These are phyloP conservation scores for Chionographis japonica DNA, from an alignment of 106 monocot species.

Conservation along the genomic window DNA sequence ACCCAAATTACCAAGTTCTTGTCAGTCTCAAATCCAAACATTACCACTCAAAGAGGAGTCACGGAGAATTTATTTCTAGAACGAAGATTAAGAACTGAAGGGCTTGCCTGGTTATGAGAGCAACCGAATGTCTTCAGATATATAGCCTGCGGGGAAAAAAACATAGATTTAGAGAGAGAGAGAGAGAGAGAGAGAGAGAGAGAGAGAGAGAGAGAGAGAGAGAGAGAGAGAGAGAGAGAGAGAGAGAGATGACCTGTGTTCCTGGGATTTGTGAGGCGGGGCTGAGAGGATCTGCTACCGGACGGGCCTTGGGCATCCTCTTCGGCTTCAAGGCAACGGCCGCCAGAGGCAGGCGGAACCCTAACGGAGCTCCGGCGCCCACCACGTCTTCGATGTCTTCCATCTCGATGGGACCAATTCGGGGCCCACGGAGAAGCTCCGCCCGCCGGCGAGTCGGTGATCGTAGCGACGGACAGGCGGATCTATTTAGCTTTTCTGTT, in stretches of 20 bases:
- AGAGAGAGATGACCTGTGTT: conserved; percentile 54
- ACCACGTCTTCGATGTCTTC: conserved; percentile 91
- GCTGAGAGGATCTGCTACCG: conserved; percentile 10
- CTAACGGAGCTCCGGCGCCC: conserved; percentile 58
- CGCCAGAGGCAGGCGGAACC: conserved; percentile 57
- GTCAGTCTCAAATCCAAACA: too few relatives aligned
- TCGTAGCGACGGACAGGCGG: too few relatives aligned
- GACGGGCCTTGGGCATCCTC: conserved; percentile 30
- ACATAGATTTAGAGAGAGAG: neutral
- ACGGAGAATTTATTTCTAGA: too few relatives aligned
- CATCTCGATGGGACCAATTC: conserved; percentile 20
- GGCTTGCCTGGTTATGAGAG: conserved; percentile 91
- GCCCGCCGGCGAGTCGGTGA: too few relatives aligned
- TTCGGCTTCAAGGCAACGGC: conserved; percentile 49
- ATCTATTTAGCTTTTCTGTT: too few relatives aligned
- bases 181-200: neutral
- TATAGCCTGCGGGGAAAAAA: conserved; percentile 53
- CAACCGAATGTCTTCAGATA: conserved; percentile 98
- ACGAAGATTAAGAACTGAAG: neutral
- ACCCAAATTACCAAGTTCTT: too few relatives aligned
- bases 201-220: neutral
- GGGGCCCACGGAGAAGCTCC: too few relatives aligned
- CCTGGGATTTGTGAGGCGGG: conserved; percentile 62
- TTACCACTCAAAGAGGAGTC: too few relatives aligned
- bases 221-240: neutral